phyloP scores from a whole-genome alignment of 176 grass and related monocot species.

The Musa beccarii region DNA sequence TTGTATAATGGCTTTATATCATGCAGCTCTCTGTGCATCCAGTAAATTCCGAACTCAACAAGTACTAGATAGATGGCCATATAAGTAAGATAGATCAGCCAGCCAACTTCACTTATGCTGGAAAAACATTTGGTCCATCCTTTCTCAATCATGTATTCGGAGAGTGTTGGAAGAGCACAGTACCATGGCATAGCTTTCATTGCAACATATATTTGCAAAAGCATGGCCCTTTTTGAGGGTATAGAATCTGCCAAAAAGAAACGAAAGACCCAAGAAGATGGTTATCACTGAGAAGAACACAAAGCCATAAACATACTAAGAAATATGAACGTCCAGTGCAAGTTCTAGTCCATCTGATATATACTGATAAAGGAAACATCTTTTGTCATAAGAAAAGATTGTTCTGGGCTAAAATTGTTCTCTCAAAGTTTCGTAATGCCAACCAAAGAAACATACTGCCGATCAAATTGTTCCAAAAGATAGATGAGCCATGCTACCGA shows the following conservation, averaged over 20 bases:
- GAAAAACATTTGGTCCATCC: conserved; percentile 75
- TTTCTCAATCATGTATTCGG: conserved; percentile 71
- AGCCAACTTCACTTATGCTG: conserved; percentile 54
- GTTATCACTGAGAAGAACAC: too few species aligned
- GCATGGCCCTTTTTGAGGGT: conserved; percentile 73
- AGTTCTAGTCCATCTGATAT: too few species aligned
- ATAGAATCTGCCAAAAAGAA: conserved; percentile 38
- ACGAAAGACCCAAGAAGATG: not conserved
- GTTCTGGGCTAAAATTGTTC: too few species aligned
- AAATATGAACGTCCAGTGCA: too few species aligned
- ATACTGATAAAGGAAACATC: too few species aligned
- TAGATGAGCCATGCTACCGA: too few species aligned
- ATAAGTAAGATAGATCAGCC: conserved; percentile 40
- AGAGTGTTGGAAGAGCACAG: conserved; percentile 56
- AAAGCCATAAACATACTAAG: too few species aligned
- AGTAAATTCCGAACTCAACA: conserved; percentile 89
- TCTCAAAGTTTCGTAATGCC: too few species aligned
- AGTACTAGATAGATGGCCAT: conserved; percentile 45
- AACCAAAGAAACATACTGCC: too few species aligned
- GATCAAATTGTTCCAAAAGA: too few species aligned
- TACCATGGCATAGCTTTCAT: conserved; percentile 76
- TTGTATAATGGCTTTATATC: conserved; percentile 95
- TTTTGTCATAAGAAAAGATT: too few species aligned
- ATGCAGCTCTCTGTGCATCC: conserved; percentile 94
- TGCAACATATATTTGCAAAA: conserved; percentile 68